Percentiles rank a stretch among this genome's conserved stretches.
Evolutionary conservation across 805 yeast genomes (phyloP).

Genomic region (Ogataea sp.): DNA sequence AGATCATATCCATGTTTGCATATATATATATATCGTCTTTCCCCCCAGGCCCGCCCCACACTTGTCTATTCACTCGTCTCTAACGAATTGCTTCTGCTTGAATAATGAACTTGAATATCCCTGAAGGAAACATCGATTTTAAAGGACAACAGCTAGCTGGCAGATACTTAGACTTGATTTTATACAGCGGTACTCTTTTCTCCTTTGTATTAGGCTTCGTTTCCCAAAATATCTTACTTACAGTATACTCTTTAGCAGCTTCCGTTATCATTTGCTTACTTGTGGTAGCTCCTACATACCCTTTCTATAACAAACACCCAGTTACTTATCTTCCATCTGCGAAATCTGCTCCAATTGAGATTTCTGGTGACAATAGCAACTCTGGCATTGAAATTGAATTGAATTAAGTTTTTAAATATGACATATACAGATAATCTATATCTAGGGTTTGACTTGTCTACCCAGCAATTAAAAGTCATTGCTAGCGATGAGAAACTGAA

Average conservation of each 20-base stretch:
- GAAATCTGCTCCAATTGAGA: neutral
- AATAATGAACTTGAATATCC: constrained; percentile 1
- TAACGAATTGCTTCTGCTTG: no score
- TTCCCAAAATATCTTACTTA: constrained; percentile 33
- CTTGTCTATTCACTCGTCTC: neutral
- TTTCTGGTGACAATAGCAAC: no score
- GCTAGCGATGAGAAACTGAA: constrained; percentile 48
- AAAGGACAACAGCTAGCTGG: constrained; percentile 43
- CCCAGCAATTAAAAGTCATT: constrained; percentile 80
- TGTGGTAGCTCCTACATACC: constrained; percentile 51
- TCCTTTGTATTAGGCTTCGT: constrained; percentile 42
- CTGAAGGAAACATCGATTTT: constrained; percentile 36
- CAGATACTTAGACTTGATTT: constrained; percentile 14
- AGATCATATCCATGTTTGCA: no score
- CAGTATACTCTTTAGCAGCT: constrained; percentile 31
- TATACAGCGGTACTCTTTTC: constrained; percentile 26
- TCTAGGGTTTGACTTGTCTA: constrained; percentile 80
- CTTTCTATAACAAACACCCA: constrained; percentile 42
- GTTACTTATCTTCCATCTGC: constrained; percentile 34
- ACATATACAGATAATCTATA: constrained; percentile 22
- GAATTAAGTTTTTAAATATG: constrained; percentile 8
- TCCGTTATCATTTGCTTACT: constrained; percentile 26
- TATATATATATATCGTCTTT: no score
- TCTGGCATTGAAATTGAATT: constrained; percentile 10
- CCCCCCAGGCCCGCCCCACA: neutral